These are phyloP conservation scores for Phoenix roebelenii DNA, from an alignment of 176 grass and related monocot species.

Conservation along the genomic window DNA sequence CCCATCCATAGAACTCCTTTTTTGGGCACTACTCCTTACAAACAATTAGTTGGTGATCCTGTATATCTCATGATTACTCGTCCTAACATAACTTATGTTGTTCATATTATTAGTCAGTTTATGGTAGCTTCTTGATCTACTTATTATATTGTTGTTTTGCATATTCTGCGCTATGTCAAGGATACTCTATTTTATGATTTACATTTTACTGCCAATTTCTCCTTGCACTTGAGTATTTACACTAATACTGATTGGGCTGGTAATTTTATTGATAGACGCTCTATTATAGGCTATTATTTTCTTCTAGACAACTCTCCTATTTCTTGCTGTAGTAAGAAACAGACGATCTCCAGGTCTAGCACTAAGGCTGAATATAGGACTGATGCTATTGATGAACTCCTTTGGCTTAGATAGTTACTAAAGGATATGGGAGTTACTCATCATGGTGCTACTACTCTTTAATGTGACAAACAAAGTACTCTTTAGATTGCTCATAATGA, in stretches of 20 bases:
- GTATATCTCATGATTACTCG: too few relatives aligned
- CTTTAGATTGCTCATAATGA: neutral
- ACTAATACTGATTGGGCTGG: neutral
- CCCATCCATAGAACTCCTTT: neutral
- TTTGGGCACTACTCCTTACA: too few relatives aligned
- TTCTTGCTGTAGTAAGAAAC: neutral
- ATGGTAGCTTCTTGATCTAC: neutral
- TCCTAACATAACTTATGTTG: too few relatives aligned
- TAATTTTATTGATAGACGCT: neutral
- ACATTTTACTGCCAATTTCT: too few relatives aligned
- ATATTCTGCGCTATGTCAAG: neutral
- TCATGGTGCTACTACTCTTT: too few relatives aligned
- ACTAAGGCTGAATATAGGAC: neutral
- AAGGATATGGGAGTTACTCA: neutral
- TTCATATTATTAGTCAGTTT: neutral
- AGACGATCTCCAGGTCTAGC: neutral
- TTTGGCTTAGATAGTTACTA: neutral
- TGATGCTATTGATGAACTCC: neutral
- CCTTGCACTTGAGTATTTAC: too few relatives aligned
- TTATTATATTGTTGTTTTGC: too few relatives aligned
- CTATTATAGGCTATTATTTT: neutral
- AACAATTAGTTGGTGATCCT: neutral
- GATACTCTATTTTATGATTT: too few relatives aligned
- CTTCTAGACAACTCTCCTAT: neutral
- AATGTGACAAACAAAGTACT: neutral